Evolutionary conservation across 2,329 filamentous ascomycete genomes (phyloP).

Genomic region (Sporothrix euskadiensis): DNA sequence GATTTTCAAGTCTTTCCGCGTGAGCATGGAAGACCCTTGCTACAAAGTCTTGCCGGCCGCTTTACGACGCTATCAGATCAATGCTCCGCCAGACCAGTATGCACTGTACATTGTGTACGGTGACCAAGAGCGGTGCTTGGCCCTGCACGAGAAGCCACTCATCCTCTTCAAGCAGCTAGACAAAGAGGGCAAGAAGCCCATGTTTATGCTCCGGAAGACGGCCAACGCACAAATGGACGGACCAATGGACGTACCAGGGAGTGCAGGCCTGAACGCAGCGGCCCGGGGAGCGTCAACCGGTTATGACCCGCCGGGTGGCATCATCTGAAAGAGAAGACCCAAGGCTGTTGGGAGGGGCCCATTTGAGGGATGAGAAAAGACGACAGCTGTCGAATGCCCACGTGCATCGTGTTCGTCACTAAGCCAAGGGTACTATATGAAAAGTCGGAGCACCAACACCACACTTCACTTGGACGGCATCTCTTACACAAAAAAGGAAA

Average conservation of each 20-base stretch:
- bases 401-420: not conserved
- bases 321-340: slow-evolving; percentile 46
- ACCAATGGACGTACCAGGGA: slow-evolving; percentile 51
- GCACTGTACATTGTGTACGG: slow-evolving; percentile 97
- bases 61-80: slow-evolving; percentile 97
- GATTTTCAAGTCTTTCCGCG: slow-evolving; percentile 98
- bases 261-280: slow-evolving; percentile 51
- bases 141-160: slow-evolving; percentile 87
- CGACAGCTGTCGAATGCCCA: not conserved
- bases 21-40: slow-evolving; percentile 97
- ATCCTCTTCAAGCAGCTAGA: slow-evolving; percentile 97
- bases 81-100: slow-evolving; percentile 95
- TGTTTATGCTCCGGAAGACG: slow-evolving; percentile 92
- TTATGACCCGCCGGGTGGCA: slow-evolving; percentile 62
- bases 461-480: not conserved
- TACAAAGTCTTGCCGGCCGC: slow-evolving; percentile 95
- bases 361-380: not conserved
- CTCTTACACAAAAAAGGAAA: not conserved
- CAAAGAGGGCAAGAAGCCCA: slow-evolving; percentile 95
- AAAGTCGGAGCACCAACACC: not conserved
- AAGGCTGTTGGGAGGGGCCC: not conserved
- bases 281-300: slow-evolving; percentile 49
- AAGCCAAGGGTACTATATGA: no score
- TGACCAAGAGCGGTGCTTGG: slow-evolving; percentile 93
- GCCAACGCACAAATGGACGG: slow-evolving; percentile 54